Percentiles rank a stretch among this genome's conserved stretches.
These are phyloP conservation scores for Paxillus ammoniavirescens DNA, from an alignment of 768 basidiomycete genomes.

Conservation along the genomic window DNA sequence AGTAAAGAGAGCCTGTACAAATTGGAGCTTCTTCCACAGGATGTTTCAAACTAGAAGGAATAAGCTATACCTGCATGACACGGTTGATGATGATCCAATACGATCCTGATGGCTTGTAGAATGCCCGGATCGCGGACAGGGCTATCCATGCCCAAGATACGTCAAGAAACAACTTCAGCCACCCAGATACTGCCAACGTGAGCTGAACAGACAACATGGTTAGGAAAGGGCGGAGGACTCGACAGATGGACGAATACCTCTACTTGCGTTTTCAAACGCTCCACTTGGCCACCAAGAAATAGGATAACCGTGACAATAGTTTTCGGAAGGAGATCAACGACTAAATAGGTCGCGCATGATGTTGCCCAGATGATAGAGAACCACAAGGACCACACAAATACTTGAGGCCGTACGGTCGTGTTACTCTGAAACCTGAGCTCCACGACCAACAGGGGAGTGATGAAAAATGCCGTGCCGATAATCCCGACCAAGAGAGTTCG, in stretches of 20 bases:
- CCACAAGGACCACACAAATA: slow-evolving; percentile 68
- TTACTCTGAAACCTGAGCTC: slow-evolving; percentile 55
- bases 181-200: slow-evolving; percentile 62
- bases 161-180: slow-evolving; percentile 70
- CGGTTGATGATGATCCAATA: slow-evolving; percentile 73
- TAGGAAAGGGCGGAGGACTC: not conserved
- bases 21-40: slow-evolving; percentile 5
- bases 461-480: slow-evolving; percentile 61
- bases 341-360: slow-evolving; percentile 55
- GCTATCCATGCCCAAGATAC: slow-evolving; percentile 74
- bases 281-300: slow-evolving; percentile 58
- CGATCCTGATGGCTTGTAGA: slow-evolving; percentile 56
- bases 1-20: slow-evolving; percentile 43
- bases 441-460: slow-evolving; percentile 70
- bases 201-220: slow-evolving; percentile 39
- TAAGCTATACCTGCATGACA: slow-evolving; percentile 57
- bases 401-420: slow-evolving; percentile 46
- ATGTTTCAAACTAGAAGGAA: not conserved
- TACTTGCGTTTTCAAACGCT: slow-evolving; percentile 64
- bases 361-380: slow-evolving; percentile 65
- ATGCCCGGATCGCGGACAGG: slow-evolving; percentile 57
- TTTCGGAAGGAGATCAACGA: slow-evolving; percentile 63
- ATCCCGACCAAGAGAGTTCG: slow-evolving; percentile 57
- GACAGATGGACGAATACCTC: slow-evolving; percentile 46
- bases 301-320: slow-evolving; percentile 53